phyloP scores from a whole-genome alignment of 371 early-diverging fungal genomes.

The Mucor racemosus region DNA sequence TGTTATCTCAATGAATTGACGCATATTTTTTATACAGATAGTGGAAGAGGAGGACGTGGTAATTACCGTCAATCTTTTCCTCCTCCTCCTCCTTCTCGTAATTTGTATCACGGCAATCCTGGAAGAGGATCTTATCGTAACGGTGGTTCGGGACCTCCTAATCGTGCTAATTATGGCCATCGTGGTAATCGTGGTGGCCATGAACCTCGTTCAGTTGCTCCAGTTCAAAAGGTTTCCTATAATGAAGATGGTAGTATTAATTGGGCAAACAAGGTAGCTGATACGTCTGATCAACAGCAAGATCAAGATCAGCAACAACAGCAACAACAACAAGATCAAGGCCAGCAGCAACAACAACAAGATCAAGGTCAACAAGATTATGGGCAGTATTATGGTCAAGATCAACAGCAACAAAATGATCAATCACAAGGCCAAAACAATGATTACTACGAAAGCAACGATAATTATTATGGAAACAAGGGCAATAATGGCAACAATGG shows the following conservation, averaged over 20 bases:
- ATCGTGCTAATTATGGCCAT: background rate
- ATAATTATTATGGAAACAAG: background rate
- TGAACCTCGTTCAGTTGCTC: background rate
- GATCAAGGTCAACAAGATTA: background rate
- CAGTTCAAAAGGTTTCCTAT: constrained; percentile 2
- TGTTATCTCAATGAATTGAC: background rate
- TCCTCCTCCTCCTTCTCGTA: background rate
- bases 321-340: background rate
- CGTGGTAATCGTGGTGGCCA: background rate
- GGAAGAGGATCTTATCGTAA: background rate
- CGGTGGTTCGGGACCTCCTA: background rate
- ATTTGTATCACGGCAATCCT: background rate
- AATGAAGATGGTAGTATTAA: constrained; percentile 19
- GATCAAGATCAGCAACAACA: background rate
- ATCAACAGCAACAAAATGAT: background rate
- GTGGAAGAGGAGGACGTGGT: background rate
- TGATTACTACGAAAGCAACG: background rate
- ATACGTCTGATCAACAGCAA: background rate
- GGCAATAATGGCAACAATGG: background rate
- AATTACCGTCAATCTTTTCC: background rate
- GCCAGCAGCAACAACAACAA: background rate
- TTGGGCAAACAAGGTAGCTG: constrained; percentile 6
- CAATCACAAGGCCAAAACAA: background rate
- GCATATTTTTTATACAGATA: background rate
- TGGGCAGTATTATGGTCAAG: background rate